Conservation (phyloP, 2,329 filamentous ascomycete genomes). For the Talaromyces sp. region DNA sequence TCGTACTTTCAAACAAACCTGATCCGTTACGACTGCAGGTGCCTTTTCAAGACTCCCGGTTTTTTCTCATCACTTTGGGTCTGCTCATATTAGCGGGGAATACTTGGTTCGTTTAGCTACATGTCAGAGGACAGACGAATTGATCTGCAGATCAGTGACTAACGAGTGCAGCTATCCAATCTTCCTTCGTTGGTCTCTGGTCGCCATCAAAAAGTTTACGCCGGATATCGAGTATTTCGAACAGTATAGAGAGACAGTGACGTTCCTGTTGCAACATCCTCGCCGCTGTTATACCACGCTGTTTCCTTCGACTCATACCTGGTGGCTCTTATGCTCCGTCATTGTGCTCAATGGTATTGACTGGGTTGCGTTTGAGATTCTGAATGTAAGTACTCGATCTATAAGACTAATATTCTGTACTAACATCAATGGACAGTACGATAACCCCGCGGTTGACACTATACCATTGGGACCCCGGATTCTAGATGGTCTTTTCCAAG, state of each 20-base stretch:
- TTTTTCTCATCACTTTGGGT: not conserved
- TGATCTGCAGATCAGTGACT: not conserved
- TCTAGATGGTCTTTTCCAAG: conserved; percentile 59
- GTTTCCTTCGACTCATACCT: conserved; percentile 58
- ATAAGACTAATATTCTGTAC: not conserved
- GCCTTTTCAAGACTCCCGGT: not conserved
- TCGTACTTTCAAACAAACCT: not conserved
- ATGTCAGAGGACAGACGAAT: not conserved
- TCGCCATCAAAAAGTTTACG: not conserved
- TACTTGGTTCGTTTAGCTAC: not conserved
- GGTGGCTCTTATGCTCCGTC: conserved; percentile 53
- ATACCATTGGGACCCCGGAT: conserved; percentile 40
- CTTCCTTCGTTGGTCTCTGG: not conserved
- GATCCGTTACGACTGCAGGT: not conserved
- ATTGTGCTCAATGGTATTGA: conserved; percentile 54
- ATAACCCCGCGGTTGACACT: conserved; percentile 8
- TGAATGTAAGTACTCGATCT: conserved; percentile 32
- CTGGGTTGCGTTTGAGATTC: conserved; percentile 50
- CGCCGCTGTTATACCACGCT: conserved; percentile 59
- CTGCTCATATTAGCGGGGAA: not conserved
- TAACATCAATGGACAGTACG: not conserved
- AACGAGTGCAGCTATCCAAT: not conserved
- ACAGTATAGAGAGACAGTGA: conserved; percentile 37
- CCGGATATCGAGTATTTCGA: not conserved
- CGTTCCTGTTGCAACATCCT: conserved; percentile 59